Percentiles rank a stretch among this genome's conserved stretches.
Evolutionary conservation across 805 yeast species (phyloP).

Genomic region (Teunomyces funiuensis): DNA sequence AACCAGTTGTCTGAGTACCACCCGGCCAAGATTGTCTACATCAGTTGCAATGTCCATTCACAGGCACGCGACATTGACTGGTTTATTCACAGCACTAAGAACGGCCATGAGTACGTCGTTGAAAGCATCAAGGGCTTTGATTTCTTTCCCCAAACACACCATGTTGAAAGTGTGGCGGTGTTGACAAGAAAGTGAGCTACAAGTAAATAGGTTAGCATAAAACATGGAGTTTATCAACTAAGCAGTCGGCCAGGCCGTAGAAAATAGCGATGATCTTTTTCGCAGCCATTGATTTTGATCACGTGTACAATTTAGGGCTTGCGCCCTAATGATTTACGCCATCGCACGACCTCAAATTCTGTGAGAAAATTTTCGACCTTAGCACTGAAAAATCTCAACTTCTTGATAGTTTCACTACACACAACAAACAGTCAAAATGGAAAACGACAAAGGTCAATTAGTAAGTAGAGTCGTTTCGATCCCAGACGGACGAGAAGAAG

Average conservation of each 20-base stretch:
- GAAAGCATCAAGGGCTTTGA: constrained; percentile 93
- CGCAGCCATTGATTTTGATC: constrained; percentile 6
- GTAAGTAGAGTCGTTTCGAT: constrained; percentile 56
- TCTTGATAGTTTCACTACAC: constrained; percentile 15
- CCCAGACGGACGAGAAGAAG: not conserved
- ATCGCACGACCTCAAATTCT: constrained; percentile 3
- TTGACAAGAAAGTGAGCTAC: constrained; percentile 31
- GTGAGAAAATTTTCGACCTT: constrained; percentile 5
- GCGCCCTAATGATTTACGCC: constrained; percentile 5
- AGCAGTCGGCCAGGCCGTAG: too few relatives aligned
- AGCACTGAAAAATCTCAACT: constrained; percentile 6
- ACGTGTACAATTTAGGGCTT: constrained; percentile 8
- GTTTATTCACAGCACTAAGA: constrained; percentile 64
- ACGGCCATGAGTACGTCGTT: constrained; percentile 63
- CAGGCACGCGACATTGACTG: constrained; percentile 93
- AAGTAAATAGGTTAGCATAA: too few relatives aligned
- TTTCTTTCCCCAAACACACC: constrained; percentile 94
- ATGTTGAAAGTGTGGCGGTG: constrained; percentile 86
- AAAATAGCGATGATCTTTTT: too few relatives aligned
- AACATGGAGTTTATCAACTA: too few relatives aligned
- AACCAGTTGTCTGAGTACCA: constrained; percentile 79
- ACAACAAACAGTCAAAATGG: constrained; percentile 66
- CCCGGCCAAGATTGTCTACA: constrained; percentile 88
- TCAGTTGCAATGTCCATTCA: constrained; percentile 95
- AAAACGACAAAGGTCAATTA: constrained; percentile 99